Evolutionary conservation across 2,329 filamentous ascomycete genomes (phyloP).

Genomic region (Claviceps maximensis): DNA sequence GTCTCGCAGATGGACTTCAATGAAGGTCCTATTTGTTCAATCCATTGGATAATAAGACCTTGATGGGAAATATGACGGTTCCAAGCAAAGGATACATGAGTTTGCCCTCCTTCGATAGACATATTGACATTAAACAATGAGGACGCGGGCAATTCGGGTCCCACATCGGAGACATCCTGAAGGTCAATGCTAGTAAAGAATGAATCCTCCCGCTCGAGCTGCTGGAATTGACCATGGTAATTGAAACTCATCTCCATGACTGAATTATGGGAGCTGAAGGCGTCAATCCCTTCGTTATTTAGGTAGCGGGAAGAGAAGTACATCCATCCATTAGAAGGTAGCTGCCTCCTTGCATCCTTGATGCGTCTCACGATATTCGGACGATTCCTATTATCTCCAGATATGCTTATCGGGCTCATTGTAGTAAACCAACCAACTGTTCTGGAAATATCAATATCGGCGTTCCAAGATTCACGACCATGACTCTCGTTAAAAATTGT

Average conservation of each 20-base stretch:
- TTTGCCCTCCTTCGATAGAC: conserved; percentile 1
- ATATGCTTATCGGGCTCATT: conserved; percentile 15
- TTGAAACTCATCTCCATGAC: conserved; percentile 8
- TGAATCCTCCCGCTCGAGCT: conserved; percentile 8
- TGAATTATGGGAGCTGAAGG: neutral
- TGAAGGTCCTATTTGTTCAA: neutral
- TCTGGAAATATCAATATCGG: conserved; percentile 17
- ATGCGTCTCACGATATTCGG: neutral
- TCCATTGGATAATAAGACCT: neutral
- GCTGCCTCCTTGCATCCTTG: neutral
- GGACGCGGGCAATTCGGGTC: conserved; percentile 1
- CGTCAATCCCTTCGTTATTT: neutral
- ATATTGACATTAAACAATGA: conserved; percentile 3
- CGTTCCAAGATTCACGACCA: conserved; percentile 19
- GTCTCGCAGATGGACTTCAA: neutral
- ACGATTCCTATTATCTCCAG: neutral
- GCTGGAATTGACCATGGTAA: conserved; percentile 9
- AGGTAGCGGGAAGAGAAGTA: conserved; percentile 1
- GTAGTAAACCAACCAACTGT: conserved; percentile 28
- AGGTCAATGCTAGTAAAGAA: conserved; percentile 7
- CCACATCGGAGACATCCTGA: conserved; percentile 2
- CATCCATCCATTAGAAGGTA: conserved; percentile 2
- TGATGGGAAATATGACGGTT: conserved; percentile 4
- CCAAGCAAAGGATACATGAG: conserved; percentile 2
- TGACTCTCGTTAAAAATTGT: conserved; percentile 13